Percentiles rank a stretch among this genome's conserved stretches.
Conservation (phyloP, 371 early-diverging fungal genomes). For the Coemansia sp. region DNA sequence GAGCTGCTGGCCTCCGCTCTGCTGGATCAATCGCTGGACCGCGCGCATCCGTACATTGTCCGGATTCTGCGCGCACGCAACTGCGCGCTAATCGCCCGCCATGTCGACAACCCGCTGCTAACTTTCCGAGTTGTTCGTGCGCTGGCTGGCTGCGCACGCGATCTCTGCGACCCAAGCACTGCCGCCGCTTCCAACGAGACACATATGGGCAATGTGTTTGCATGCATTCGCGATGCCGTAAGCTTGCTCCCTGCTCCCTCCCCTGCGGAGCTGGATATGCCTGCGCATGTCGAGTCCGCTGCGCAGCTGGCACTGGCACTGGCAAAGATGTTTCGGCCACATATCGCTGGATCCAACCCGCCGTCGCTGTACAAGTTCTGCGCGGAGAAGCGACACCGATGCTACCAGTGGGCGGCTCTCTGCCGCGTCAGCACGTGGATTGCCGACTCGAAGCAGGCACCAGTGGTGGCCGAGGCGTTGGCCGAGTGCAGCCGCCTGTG, state of each 20-base stretch:
- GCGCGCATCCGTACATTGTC: constrained; percentile 8
- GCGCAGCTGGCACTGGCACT: constrained; percentile 8
- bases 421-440: constrained; percentile 31
- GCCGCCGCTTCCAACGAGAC: neutral
- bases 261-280: neutral
- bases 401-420: constrained; percentile 44
- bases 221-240: constrained; percentile 27
- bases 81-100: constrained; percentile 6
- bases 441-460: neutral
- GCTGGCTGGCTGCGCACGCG: neutral
- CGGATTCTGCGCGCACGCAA: constrained; percentile 22
- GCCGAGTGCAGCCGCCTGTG: constrained; percentile 29
- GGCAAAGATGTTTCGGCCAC: constrained; percentile 1
- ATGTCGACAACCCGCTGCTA: neutral
- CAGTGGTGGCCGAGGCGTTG: neutral
- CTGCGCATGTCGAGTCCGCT: neutral
- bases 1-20: constrained; percentile 14
- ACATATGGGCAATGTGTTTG: constrained; percentile 24
- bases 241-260: neutral
- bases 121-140: neutral
- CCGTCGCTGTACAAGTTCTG: constrained; percentile 22
- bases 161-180: neutral
- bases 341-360: neutral
- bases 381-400: constrained; percentile 20
- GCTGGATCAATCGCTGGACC: neutral